Conservation (phyloP, 2,329 filamentous ascomycete genomes). For the Neobulgaria alba region DNA sequence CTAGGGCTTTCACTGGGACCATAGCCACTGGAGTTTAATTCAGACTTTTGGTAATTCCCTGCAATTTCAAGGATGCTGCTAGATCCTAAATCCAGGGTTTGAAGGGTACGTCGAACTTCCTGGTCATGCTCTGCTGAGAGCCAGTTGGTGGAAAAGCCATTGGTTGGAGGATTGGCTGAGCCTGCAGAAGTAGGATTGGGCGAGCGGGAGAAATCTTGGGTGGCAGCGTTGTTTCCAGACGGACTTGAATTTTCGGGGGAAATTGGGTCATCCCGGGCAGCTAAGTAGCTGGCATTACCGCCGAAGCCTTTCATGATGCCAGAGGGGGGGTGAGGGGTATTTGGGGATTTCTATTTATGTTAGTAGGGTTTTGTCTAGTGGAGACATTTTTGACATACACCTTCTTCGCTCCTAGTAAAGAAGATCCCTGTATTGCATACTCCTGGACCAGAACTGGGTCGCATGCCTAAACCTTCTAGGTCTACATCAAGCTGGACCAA, state of each 20-base stretch:
- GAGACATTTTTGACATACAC: no score
- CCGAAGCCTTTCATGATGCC: neutral
- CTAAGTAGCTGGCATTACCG: slow-evolving; percentile 15
- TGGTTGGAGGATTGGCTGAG: slow-evolving; percentile 4
- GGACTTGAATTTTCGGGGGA: slow-evolving; percentile 6
- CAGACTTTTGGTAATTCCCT: slow-evolving; percentile 2
- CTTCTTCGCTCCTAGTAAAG: no score
- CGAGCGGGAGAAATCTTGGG: slow-evolving; percentile 4
- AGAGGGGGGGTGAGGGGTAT: no score
- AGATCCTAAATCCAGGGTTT: slow-evolving; percentile 16
- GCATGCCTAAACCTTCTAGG: slow-evolving; percentile 61
- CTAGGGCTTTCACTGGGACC: slow-evolving; percentile 35
- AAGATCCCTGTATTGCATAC: no score
- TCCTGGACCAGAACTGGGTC: no score
- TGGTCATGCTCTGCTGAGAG: slow-evolving; percentile 8
- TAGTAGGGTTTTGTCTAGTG: no score
- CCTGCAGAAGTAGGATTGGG: slow-evolving; percentile 9
- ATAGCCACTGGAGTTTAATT: slow-evolving; percentile 31
- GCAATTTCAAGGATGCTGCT: slow-evolving; percentile 1
- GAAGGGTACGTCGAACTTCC: slow-evolving; percentile 16
- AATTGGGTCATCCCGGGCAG: slow-evolving; percentile 5
- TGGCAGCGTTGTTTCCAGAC: neutral
- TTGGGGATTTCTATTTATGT: no score
- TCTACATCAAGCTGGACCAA: slow-evolving; percentile 89
- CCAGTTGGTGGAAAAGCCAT: slow-evolving; percentile 16